A percentile compares a stretch with the other conserved stretches of the same genome.
Conservation (phyloP, 345 rosid genomes). For the Fremontodendron californicum region DNA sequence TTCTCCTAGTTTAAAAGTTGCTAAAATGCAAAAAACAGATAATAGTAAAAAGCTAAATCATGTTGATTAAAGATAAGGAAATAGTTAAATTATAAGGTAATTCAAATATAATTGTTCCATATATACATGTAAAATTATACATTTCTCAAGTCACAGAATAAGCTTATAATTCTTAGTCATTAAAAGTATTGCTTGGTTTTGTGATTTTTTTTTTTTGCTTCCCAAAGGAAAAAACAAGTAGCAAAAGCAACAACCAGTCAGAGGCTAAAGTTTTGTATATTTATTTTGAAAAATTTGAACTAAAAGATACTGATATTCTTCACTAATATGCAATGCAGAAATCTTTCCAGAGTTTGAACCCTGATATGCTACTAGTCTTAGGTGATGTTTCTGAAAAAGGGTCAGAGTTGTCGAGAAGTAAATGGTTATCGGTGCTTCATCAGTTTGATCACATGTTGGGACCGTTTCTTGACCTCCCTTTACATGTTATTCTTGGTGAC, state of each 20-base stretch:
- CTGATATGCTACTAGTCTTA: constrained; percentile 59
- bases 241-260: background rate
- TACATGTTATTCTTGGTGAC: constrained; percentile 58
- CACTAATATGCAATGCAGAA: constrained; percentile 35
- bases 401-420: constrained; percentile 29
- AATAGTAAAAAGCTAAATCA: background rate
- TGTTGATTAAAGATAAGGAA: background rate
- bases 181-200: background rate
- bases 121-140: background rate
- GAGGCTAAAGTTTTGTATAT: background rate
- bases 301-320: background rate
- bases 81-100: background rate
- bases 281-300: background rate
- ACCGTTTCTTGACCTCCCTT: constrained; percentile 45
- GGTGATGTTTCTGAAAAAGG: constrained; percentile 62
- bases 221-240: background rate
- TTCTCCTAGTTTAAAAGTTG: background rate
- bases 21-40: background rate
- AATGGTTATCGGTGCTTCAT: constrained; percentile 46
- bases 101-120: background rate
- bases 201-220: background rate
- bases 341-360: constrained; percentile 49
- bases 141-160: background rate
- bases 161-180: background rate
- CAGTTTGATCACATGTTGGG: constrained; percentile 45